A percentile compares a stretch with the other conserved stretches of the same genome.
Conservation (phyloP, 345 rosid species). For the Geranium brycei region DNA sequence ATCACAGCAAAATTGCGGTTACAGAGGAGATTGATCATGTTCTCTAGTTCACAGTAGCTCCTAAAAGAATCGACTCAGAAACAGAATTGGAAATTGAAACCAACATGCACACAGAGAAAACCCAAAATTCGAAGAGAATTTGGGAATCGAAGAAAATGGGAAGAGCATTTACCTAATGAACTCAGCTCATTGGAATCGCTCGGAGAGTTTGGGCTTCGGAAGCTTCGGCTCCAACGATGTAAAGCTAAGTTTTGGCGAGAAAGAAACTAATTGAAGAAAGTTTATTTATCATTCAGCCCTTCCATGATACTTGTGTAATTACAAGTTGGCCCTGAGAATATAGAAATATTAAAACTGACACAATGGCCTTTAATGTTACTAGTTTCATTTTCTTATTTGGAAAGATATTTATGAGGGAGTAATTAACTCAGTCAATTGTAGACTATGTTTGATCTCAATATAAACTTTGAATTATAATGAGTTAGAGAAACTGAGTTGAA, state of each 20-base stretch:
- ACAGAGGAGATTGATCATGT: neutral
- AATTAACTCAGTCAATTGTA: neutral
- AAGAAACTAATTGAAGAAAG: neutral
- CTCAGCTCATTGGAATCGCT: conserved; percentile 11
- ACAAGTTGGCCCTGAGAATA: neutral
- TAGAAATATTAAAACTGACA: neutral
- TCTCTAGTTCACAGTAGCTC: neutral
- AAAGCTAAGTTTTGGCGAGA: neutral
- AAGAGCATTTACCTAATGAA: conserved; percentile 11
- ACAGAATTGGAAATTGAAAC: neutral
- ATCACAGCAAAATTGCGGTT: neutral
- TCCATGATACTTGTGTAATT: neutral
- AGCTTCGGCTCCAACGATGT: conserved; percentile 11
- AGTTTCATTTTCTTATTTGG: neutral
- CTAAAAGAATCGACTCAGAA: neutral
- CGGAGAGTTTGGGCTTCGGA: conserved; percentile 1
- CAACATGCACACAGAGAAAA: neutral
- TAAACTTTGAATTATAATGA: too few relatives aligned
- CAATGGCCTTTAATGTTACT: neutral
- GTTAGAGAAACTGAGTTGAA: neutral
- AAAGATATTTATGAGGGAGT: neutral
- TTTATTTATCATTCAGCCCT: neutral
- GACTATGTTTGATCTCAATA: neutral
- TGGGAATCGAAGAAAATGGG: neutral
- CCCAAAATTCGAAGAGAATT: neutral